Conservation (phyloP, 768 basidiomycete genomes). For the Leccinellum rugosiceps region DNA sequence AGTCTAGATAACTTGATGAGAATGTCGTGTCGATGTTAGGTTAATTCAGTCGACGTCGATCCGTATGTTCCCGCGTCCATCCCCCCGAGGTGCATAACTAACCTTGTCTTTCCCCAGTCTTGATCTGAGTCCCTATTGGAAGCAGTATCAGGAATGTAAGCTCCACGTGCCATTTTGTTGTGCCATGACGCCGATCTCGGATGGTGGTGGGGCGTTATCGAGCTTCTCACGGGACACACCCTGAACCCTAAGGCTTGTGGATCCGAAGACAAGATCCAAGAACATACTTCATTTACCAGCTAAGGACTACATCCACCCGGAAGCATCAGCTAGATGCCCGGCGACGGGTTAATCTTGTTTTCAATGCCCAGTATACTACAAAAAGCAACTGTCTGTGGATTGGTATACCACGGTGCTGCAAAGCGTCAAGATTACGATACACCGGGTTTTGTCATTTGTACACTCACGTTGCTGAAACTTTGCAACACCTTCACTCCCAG, state of each 20-base stretch:
- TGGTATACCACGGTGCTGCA: constrained; percentile 73
- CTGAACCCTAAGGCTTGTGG: background rate
- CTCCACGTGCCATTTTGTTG: constrained; percentile 60
- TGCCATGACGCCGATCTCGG: constrained; percentile 15
- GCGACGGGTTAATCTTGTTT: constrained; percentile 57
- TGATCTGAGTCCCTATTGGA: constrained; percentile 54
- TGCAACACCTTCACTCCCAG: constrained; percentile 37
- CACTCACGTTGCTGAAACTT: constrained; percentile 40
- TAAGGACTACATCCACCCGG: background rate
- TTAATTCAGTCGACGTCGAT: background rate
- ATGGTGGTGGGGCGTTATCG: constrained; percentile 5
- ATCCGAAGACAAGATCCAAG: background rate
- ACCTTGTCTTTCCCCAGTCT: constrained; percentile 85
- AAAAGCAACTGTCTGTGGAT: constrained; percentile 88
- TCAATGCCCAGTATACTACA: constrained; percentile 74
- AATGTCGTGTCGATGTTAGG: constrained; percentile 76
- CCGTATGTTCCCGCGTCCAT: background rate
- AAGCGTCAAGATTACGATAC: background rate
- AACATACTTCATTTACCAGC: background rate
- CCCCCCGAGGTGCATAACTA: constrained; percentile 4
- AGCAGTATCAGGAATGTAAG: constrained; percentile 5
- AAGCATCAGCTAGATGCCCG: background rate
- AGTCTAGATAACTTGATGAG: constrained; percentile 74
- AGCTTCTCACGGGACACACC: background rate
- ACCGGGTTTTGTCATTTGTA: background rate